Base-by-base conservation (phyloP, 345 rosid species). In the Melastoma malabathricum region DNA sequence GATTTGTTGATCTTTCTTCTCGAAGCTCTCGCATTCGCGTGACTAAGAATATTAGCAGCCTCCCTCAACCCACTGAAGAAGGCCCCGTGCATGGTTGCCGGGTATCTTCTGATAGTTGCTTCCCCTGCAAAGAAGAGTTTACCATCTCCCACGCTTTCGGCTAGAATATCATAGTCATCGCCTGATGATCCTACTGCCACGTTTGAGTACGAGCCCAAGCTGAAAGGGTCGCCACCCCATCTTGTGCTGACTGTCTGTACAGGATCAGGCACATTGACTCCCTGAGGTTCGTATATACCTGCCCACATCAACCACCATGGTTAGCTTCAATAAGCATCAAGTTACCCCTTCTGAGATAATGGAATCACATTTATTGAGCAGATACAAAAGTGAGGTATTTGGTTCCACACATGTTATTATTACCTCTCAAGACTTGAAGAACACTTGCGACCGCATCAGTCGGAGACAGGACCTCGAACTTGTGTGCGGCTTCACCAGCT, bases 31-130 rank as follows among this genome's bases (percentile, higher is more conserved):
- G 84, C 58, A 50, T 68, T 71, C 51, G 81, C 88, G 67, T 65
- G 53, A 45, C 69, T 77, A 67, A 83, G 86, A 68, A 92, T 92
- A 60, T 84, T 84, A 63, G 97, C 95, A 69, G 98, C 90, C 79
- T 92, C 98, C 65, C 97, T 69, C 50, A 92, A 79, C 63, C 98
- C 97, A 25, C 75, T 87, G 39, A 92, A 81, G 63, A 87, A 92
- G 69, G 98, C 98, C 57, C 98, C 98, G 57, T 92, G 98, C 98
- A 92, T 87, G 27, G 98, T 92, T 52, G 97, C 98, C 73, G 98
- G 97, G 69, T 92, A 92, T 47, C 98, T 68, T 69, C 97, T 72
- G 51, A 71, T 84, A 4, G 98, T 92, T 56, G 98, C 98, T 72
- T 92, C 98, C 59, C 98, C 98, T 0, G 97, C 97, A 78, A 87